Percentiles rank a stretch among this genome's conserved stretches.
Evolutionary conservation across 345 rosid species (phyloP).

Genomic region (Citrus sp.): DNA sequence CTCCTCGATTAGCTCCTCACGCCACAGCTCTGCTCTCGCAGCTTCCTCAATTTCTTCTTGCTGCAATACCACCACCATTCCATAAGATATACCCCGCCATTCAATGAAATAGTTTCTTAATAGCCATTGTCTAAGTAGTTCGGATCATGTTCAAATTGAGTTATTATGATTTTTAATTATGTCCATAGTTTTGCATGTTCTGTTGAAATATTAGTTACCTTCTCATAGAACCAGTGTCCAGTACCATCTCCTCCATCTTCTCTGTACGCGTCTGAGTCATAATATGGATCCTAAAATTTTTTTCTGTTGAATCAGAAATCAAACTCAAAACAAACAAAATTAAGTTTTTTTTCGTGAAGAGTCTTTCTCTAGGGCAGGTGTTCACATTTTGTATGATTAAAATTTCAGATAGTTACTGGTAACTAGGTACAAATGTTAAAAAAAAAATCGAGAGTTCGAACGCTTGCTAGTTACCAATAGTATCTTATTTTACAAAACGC

Average conservation of each 20-base stretch:
- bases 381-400: too few species aligned
- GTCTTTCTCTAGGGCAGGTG: too few species aligned
- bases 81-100: neutral
- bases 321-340: neutral
- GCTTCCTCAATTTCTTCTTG: constrained; percentile 87
- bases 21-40: constrained; percentile 90
- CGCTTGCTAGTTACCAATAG: too few species aligned
- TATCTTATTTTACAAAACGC: too few species aligned
- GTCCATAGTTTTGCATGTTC: neutral
- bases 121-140: neutral
- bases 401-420: too few species aligned
- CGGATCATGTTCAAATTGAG: neutral
- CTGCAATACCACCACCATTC: constrained; percentile 25
- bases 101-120: too few species aligned
- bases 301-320: neutral
- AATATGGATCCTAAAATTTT: constrained; percentile 69
- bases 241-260: constrained; percentile 92
- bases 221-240: constrained; percentile 84
- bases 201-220: constrained; percentile 38
- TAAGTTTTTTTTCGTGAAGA: neutral
- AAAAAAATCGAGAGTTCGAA: too few species aligned
- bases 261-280: constrained; percentile 82
- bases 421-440: too few species aligned
- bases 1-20: constrained; percentile 93
- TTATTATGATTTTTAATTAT: too few species aligned